Base-by-base conservation (phyloP, 768 basidiomycete species). In the Roridomyces roridus region DNA sequence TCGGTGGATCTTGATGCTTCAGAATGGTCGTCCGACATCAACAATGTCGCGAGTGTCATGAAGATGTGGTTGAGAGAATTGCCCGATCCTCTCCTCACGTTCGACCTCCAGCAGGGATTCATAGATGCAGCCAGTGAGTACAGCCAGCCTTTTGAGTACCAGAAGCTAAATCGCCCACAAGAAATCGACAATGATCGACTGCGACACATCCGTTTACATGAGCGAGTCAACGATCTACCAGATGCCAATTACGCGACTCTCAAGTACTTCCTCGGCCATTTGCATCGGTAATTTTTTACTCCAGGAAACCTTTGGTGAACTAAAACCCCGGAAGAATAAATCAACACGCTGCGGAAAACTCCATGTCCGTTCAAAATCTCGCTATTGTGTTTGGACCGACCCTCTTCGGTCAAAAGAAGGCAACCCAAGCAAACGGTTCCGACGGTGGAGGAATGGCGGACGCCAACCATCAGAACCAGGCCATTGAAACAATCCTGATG, bases 361-460 rank as follows among this genome's bases (percentile, higher is more conserved):
- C 91, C 34, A 98, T 98, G 96, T 87, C 91, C 5, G 86, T 91
- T 59, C 89, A 91, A 63, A 98, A 98, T 72, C 76, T 99, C 24
- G 88, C 94, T 6, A 97, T 98, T 66, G 94, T 99, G 18, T 98
- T 99, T 73, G 97, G 97, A 4, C 97, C 96, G n/a, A 98, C 96
- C 5, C 77, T 99, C 20, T 91, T 98, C 65, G 89, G 94, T n/a
- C 84, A 85, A 65, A 66, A 68, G 52, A 77, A 83, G 37, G 35
- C 21, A 10, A 58, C 51, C 42, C 82, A 86, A 4, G 74, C 77
- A 21, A 81, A 79, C 53, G 82, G 78, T 11, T 68, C 67, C 46
- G 78, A 80, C 25, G 78, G 78, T 46, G 81, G 81, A 34, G 31
- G 31, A 50, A 89, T 91, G 79, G 85, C 82, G 7, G 91, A 91